Percentiles rank a stretch among this genome's conserved stretches.
Conservation (phyloP, 176 grass and related monocot species). For the Rhipidocladum racemiflorum region DNA sequence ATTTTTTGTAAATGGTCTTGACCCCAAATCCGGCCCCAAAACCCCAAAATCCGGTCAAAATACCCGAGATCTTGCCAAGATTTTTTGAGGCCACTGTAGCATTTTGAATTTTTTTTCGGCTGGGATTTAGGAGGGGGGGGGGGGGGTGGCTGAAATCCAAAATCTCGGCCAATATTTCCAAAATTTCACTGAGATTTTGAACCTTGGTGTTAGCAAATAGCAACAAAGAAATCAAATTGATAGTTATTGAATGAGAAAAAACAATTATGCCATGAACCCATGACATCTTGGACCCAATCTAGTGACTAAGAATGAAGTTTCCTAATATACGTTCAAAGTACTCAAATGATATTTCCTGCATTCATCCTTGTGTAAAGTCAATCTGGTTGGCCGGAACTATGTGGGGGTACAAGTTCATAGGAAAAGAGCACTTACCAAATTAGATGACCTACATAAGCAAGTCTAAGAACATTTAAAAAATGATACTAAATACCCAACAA, state of each 20-base stretch:
- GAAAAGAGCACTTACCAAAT: background rate
- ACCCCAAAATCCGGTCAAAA: no score
- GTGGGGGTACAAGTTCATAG: background rate
- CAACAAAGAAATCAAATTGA: background rate
- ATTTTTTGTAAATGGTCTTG: no score
- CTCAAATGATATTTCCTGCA: background rate
- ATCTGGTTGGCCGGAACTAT: background rate
- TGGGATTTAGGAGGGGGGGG: no score
- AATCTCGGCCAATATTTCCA: no score
- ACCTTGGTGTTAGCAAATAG: background rate
- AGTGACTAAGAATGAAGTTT: background rate
- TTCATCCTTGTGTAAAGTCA: background rate
- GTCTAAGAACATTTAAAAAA: background rate
- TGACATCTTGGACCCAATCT: background rate
- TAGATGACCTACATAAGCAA: background rate
- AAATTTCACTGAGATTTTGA: no score
- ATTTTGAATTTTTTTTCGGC: no score
- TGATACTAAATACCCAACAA: background rate
- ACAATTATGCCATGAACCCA: background rate
- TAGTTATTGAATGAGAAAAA: background rate
- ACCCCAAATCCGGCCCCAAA: no score
- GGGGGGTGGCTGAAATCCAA: no score
- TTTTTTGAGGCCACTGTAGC: no score
- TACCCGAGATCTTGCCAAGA: no score
- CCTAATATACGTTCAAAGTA: background rate